These are phyloP conservation scores for Durio zibethinus DNA, from an alignment of 345 rosid species.

Conservation along the genomic window DNA sequence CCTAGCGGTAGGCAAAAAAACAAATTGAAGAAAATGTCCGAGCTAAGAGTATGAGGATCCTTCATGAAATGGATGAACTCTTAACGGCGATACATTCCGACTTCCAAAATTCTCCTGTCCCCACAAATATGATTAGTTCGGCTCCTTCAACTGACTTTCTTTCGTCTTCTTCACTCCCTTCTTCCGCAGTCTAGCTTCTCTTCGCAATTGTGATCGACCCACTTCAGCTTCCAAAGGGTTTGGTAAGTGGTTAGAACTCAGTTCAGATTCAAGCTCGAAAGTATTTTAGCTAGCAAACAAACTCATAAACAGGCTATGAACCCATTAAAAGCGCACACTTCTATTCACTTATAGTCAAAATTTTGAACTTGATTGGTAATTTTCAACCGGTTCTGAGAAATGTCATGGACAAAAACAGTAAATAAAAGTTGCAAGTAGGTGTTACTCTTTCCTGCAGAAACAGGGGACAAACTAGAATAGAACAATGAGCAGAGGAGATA, in stretches of 20 bases:
- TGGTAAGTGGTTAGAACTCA: background rate
- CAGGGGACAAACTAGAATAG: background rate
- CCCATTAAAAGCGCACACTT: too few relatives aligned
- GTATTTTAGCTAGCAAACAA: background rate
- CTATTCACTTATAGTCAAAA: background rate
- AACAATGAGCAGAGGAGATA: background rate
- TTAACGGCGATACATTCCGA: too few relatives aligned
- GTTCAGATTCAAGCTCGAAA: background rate
- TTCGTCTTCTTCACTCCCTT: too few relatives aligned
- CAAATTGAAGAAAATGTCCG: too few relatives aligned
- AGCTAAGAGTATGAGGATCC: too few relatives aligned
- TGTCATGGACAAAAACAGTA: background rate
- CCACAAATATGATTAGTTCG: too few relatives aligned
- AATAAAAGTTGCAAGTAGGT: background rate
- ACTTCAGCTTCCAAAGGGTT: background rate
- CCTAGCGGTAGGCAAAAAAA: too few relatives aligned
- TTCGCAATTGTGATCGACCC: background rate
- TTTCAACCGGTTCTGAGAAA: too few relatives aligned
- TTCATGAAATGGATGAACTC: too few relatives aligned
- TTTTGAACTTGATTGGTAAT: background rate
- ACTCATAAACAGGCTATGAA: background rate
- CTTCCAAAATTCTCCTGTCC: too few relatives aligned
- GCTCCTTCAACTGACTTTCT: too few relatives aligned
- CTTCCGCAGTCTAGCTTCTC: too few relatives aligned
- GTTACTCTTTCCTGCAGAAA: background rate